Evolutionary conservation across 768 basidiomycete species (phyloP).

Genomic region (Mrakia gelida): DNA sequence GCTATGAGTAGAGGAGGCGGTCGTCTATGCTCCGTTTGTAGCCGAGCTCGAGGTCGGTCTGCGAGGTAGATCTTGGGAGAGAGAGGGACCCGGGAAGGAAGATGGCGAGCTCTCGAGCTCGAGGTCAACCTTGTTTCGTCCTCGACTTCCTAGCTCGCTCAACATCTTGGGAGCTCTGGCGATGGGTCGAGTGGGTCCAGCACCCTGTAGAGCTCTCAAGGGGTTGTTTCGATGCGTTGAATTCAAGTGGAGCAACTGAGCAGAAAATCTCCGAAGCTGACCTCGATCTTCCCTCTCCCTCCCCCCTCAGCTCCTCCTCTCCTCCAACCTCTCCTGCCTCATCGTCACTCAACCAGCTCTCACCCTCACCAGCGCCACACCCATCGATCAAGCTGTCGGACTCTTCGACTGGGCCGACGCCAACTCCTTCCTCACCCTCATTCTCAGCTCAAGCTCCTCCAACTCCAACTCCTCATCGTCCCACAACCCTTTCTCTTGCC

Average conservation of each 20-base stretch:
- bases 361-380: neutral
- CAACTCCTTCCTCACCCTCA: slow-evolving; percentile 13
- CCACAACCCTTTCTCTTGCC: neutral
- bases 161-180: neutral
- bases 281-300: neutral
- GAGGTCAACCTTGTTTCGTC: neutral
- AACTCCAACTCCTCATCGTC: no score
- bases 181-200: neutral
- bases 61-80: neutral
- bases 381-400: slow-evolving; percentile 1
- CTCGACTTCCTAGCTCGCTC: neutral
- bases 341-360: neutral
- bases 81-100: neutral
- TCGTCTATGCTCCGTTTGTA: no score
- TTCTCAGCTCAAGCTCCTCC: neutral
- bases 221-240: neutral
- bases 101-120: neutral
- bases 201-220: neutral
- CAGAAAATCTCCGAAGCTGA: neutral
- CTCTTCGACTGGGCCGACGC: slow-evolving; percentile 18
- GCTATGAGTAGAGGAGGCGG: no score
- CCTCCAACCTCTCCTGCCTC: slow-evolving; percentile 12
- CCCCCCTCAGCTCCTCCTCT: neutral
- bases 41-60: no score
- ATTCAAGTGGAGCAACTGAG: neutral